A percentile compares a stretch with the other conserved stretches of the same genome.
These are phyloP conservation scores for Pythium plurisporium DNA, from an alignment of 352 stramenopile genomes.

Conservation along the genomic window DNA sequence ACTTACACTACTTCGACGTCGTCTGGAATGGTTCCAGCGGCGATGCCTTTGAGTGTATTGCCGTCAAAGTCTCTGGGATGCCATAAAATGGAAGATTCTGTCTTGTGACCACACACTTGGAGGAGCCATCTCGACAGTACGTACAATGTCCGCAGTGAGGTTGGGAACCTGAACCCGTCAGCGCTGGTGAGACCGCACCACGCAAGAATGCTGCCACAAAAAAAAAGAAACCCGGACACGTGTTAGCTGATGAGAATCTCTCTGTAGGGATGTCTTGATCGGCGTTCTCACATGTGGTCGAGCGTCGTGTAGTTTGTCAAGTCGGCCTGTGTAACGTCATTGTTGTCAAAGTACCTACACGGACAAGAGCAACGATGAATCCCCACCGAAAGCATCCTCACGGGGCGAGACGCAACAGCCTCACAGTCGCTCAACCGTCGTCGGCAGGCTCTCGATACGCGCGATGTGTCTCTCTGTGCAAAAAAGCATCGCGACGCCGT, in stretches of 20 bases:
- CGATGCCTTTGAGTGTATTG: conserved; percentile 13
- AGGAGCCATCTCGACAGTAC: not conserved
- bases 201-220: conserved; percentile 10
- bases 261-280: too few relatives aligned
- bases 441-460: conserved; percentile 12
- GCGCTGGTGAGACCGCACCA: conserved; percentile 6
- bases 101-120: not conserved
- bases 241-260: not conserved
- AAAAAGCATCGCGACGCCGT: not conserved
- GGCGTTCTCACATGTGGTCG: conserved; percentile 17
- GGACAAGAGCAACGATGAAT: not conserved
- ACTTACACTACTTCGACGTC: conserved; percentile 12
- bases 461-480: conserved; percentile 6
- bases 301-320: conserved; percentile 13
- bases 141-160: conserved; percentile 5
- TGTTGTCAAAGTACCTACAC: conserved; percentile 10
- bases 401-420: too few relatives aligned
- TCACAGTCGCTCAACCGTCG: conserved; percentile 1
- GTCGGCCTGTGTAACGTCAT: conserved; percentile 1
- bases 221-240: too few relatives aligned
- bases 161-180: conserved; percentile 14
- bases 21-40: conserved; percentile 6
- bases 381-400: not conserved
- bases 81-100: too few relatives aligned
- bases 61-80: conserved; percentile 13